Conservation (phyloP, 129 eudicot species). For the carrot (Daucus carota) region DNA sequence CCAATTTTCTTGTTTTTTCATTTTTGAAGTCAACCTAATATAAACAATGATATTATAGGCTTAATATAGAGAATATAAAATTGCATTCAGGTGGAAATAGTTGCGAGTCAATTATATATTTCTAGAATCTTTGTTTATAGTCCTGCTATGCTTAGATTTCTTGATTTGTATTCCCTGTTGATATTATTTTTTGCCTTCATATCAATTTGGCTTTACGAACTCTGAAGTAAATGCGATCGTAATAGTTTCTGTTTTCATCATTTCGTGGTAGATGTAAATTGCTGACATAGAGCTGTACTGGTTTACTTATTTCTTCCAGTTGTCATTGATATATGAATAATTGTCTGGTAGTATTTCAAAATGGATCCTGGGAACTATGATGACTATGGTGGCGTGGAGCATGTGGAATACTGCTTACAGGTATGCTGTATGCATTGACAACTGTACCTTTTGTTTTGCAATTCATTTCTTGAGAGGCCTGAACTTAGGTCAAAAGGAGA, state of each 20-base stretch:
- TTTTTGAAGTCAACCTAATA: neutral
- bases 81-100: neutral
- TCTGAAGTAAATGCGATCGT: neutral
- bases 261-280: neutral
- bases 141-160: neutral
- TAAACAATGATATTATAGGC: neutral
- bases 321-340: neutral
- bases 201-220: neutral
- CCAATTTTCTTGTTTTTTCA: neutral
- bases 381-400: constrained; percentile 51
- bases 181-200: neutral
- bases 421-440: constrained; percentile 31
- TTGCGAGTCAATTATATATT: neutral
- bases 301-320: neutral
- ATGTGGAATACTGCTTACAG: constrained; percentile 57
- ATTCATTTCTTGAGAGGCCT: neutral
- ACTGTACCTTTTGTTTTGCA: neutral
- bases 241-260: neutral
- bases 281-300: neutral
- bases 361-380: constrained; percentile 55
- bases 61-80: neutral
- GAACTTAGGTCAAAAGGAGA: too few relatives aligned
- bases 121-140: neutral
- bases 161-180: neutral
- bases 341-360: constrained; percentile 46